Conservation (phyloP, 345 rosid genomes). For the Chamaenerion angustifolium region DNA sequence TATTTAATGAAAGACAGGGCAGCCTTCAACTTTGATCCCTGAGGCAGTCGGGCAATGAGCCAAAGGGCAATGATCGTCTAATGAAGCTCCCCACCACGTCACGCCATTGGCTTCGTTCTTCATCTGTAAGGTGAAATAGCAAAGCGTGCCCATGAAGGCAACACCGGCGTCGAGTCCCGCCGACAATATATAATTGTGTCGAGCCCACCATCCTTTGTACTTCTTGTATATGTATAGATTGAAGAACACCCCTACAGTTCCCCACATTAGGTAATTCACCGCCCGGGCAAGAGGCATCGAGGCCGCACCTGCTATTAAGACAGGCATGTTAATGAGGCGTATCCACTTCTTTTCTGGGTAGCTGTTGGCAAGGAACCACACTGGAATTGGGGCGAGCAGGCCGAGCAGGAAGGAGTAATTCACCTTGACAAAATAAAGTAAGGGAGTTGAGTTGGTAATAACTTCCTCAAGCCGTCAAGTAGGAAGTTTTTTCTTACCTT, state of each 20-base stretch:
- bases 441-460: too few relatives aligned
- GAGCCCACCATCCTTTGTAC: slow-evolving; percentile 40
- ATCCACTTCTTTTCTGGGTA: slow-evolving; percentile 34
- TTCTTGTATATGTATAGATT: slow-evolving; percentile 18
- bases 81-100: slow-evolving; percentile 41
- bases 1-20: slow-evolving; percentile 20
- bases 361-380: slow-evolving; percentile 24
- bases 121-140: slow-evolving; percentile 23
- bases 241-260: slow-evolving; percentile 21
- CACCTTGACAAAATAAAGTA: slow-evolving; percentile 11
- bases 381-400: slow-evolving; percentile 24
- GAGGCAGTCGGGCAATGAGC: slow-evolving; percentile 34
- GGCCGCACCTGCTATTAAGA: slow-evolving; percentile 20
- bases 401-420: slow-evolving; percentile 51
- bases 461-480: too few relatives aligned
- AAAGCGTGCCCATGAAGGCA: slow-evolving; percentile 32
- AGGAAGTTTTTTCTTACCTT: too few relatives aligned
- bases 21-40: slow-evolving; percentile 22
- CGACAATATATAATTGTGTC: slow-evolving; percentile 31
- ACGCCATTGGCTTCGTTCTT: slow-evolving; percentile 18
- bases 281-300: slow-evolving; percentile 19
- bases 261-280: slow-evolving; percentile 27
- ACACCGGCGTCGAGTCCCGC: slow-evolving; percentile 47
- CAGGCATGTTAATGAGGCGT: slow-evolving; percentile 22
- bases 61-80: slow-evolving; percentile 32